Percentiles rank a stretch among this genome's conserved stretches.
Evolutionary conservation across 1,284 basidiomycete genomes (phyloP).

Genomic region (Puccinia hordei): DNA sequence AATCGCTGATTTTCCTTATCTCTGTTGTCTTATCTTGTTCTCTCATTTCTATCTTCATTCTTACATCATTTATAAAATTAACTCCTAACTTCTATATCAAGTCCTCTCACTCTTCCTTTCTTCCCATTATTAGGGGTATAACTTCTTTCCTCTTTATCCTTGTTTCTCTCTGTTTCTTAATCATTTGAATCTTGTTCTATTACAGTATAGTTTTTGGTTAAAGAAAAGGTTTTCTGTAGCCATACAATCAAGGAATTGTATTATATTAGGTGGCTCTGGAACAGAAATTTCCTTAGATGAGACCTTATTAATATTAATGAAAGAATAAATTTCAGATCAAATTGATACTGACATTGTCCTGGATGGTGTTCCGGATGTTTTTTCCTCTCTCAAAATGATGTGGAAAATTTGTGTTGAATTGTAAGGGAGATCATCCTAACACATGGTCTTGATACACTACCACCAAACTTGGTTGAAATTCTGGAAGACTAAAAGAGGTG

Average conservation of each 20-base stretch:
- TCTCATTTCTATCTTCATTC: too few species aligned
- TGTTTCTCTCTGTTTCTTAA: too few species aligned
- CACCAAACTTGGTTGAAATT: conserved; percentile 14
- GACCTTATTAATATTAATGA: not conserved
- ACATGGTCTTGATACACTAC: not conserved
- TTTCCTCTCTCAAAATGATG: conserved; percentile 4
- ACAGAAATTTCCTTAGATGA: not conserved
- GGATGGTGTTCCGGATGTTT: not conserved
- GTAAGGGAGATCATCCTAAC: not conserved
- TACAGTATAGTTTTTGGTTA: too few species aligned
- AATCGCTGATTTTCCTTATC: too few species aligned
- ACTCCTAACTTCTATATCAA: too few species aligned
- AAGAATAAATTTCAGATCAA: not conserved
- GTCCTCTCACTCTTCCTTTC: too few species aligned
- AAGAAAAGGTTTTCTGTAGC: not conserved
- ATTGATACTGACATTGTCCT: not conserved
- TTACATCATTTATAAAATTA: too few species aligned
- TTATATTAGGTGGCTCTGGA: not conserved
- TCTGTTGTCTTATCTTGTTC: too few species aligned
- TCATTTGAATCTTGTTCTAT: too few species aligned
- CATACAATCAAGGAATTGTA: not conserved
- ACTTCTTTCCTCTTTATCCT: too few species aligned
- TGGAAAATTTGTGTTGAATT: not conserved
- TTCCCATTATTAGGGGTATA: too few species aligned
- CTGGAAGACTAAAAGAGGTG: conserved; percentile 11